Base-by-base conservation (phyloP, 306 rosid genomes). In the Datisca glomerata region DNA sequence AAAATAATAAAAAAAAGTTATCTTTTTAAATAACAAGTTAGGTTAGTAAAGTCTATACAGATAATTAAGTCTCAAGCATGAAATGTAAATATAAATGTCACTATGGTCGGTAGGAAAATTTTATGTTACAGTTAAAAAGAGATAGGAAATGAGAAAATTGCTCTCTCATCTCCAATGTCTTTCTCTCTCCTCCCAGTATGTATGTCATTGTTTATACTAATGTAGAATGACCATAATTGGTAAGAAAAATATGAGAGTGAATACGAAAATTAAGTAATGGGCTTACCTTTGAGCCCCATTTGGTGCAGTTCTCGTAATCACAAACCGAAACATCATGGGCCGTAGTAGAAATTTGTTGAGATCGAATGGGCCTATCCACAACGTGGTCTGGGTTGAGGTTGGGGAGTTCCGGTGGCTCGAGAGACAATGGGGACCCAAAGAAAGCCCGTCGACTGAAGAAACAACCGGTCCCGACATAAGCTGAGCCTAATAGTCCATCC, bases 201-300 rank as follows among this genome's bases (percentile, higher is more conserved):
- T n/a, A n/a, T n/a, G n/a, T n/a, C n/a, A n/a, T n/a, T n/a, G n/a
- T n/a, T n/a, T n/a, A n/a, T n/a, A n/a, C n/a, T n/a, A n/a, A n/a
- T n/a, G n/a, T n/a, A n/a, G n/a, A n/a, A n/a, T n/a, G n/a, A n/a
- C n/a, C n/a, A n/a, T n/a, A n/a, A n/a, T n/a, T n/a, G n/a, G n/a
- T n/a, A n/a, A n/a, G n/a, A n/a, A n/a, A n/a, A n/a, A n/a, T n/a
- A n/a, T n/a, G n/a, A n/a, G n/a, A n/a, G n/a, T n/a, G n/a, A n/a
- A n/a, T n/a, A n/a, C n/a, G n/a, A n/a, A n/a, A n/a, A n/a, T n/a
- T n/a, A n/a, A n/a, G n/a, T n/a, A n/a, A n/a, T n/a, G n/a, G n/a
- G n/a, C 37, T 13, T 43, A 71, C 73, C 70, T 61, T 31, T 9
- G 2, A 45, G 1, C 67, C 79, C 74, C 79, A 62, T 21, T 48